Base-by-base conservation (phyloP, 129 eudicot species). In the Apium graveolens region DNA sequence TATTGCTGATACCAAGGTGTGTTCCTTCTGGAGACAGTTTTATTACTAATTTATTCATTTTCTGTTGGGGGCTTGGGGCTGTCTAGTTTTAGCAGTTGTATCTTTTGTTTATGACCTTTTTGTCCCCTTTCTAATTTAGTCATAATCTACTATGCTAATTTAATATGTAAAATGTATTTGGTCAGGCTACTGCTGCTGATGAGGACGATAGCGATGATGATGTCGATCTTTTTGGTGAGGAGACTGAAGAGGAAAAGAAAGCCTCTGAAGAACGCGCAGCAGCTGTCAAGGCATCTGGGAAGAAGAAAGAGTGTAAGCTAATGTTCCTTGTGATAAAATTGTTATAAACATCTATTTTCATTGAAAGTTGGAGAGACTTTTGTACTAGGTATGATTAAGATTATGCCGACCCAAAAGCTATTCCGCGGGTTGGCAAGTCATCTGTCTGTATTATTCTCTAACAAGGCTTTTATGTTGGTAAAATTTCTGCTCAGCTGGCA, bases 201-300 rank as follows among this genome's bases (percentile, higher is more conserved):
- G 97, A 87, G 48, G 97, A 89, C 18, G 90, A 88, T 73, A 97
- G 90, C 24, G 96, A 89, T 69, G 86, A 83, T 73, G 96, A 95
- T 74, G 96, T 91, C 18, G 98, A 91, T 84, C 90, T 95, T 39
- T 95, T 95, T 78, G 97, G 97, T 76, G 98, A 95, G 82, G 98
- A 95, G 82, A 95, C 98, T 71, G 97, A 96, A 69, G 99, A 95
- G 86, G 97, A 96, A 81, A 96, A 96, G 89, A 89, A 88, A 85
- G 97, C 97, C 37, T 87, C 93, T 37, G 99, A 92, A 83, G 97
- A 88, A 38, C 96, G 90, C 77, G 97, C 99, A 46, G 97, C 97
- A 31, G 90, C 96, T 37, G 85, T 80, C 27, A 92, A 90, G 80
- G 96, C 93, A 73, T 87, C 97, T 69, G 86, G 85, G 43, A 93